Base-by-base conservation (phyloP, 2,329 filamentous ascomycete species). In the Pseudomassariella vexata region DNA sequence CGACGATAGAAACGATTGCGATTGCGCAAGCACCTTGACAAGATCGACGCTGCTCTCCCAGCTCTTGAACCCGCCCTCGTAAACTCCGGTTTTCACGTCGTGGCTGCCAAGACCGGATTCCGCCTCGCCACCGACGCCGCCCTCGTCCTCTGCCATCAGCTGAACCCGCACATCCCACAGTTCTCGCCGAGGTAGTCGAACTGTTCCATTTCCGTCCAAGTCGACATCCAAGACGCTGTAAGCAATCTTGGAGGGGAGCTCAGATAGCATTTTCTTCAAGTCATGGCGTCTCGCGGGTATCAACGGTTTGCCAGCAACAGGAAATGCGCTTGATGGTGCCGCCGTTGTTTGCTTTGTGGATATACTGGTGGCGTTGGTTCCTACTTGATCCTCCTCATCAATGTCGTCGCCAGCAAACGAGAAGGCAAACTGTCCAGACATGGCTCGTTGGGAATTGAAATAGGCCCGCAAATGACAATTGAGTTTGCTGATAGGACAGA, bases 41-140 rank as follows among this genome's bases (percentile, higher is more conserved):
- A 92, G 66, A 53, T 92, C 85, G 32, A 88, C 68, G 38, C 82
- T 86, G 59, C 85, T 89, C 62, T 92, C 85, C 85, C 85, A 92
- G 48, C 82, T 89, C 64, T 92, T 92, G 64, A 90, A 88, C 16
- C 85, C 85, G 35, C 85, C 85, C 60, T 92, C 85, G 58, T 92
- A 92, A 38, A 90, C 75, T 31, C 85, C 85, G 34, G 83, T 84
- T 55, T 79, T 82, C 42, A 92, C 79, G 56, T 92, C 85, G 41
- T 84, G 78, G 40, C 72, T 68, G 23, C 76, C 79, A 21, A 86
- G 63, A 2, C 72, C 70, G 17, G 70, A 52, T 16, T 58, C 50
- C 37, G 48, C 38, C 24, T 57, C 56, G 18, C 54, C 50, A 22
- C 53, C 52, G 28, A 60, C 63, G 22, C 53, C 52, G 28, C 60